Evolutionary conservation across 441 rosid species (phyloP).

Genomic region (Eutrema salsugineum): DNA sequence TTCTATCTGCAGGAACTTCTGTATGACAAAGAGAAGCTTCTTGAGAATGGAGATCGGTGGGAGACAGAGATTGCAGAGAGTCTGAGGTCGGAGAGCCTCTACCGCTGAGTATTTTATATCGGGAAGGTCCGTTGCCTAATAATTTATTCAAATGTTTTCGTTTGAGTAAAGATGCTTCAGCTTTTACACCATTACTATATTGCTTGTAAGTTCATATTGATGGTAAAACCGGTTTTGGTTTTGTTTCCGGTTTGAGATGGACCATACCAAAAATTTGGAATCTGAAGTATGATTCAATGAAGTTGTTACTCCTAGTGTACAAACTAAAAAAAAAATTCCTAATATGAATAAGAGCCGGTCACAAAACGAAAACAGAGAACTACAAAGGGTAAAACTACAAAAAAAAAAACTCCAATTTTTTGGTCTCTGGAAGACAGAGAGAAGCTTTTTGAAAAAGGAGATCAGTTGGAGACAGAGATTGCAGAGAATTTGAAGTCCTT

Average conservation of each 20-base stretch:
- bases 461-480: slow-evolving; percentile 82
- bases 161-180: slow-evolving; percentile 21
- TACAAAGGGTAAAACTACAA: background rate
- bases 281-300: background rate
- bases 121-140: background rate
- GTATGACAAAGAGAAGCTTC: slow-evolving; percentile 96
- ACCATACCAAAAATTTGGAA: background rate
- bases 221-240: background rate
- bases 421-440: slow-evolving; percentile 60
- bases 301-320: background rate
- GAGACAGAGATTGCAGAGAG: slow-evolving; percentile 98
- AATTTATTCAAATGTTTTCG: background rate
- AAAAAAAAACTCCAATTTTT: background rate
- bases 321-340: background rate
- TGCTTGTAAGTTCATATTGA: background rate
- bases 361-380: background rate
- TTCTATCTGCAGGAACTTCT: slow-evolving; percentile 66
- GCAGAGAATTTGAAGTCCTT: slow-evolving; percentile 53
- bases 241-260: slow-evolving; percentile 3
- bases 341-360: background rate
- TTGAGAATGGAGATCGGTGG: slow-evolving; percentile 98
- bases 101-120: slow-evolving; percentile 45
- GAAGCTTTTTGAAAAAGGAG: slow-evolving; percentile 87
- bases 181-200: background rate
- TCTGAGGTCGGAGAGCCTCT: slow-evolving; percentile 94